Evolutionary conservation across 2,329 filamentous ascomycete genomes (phyloP).

Genomic region (Aspergillus pseudoviridinutans): DNA sequence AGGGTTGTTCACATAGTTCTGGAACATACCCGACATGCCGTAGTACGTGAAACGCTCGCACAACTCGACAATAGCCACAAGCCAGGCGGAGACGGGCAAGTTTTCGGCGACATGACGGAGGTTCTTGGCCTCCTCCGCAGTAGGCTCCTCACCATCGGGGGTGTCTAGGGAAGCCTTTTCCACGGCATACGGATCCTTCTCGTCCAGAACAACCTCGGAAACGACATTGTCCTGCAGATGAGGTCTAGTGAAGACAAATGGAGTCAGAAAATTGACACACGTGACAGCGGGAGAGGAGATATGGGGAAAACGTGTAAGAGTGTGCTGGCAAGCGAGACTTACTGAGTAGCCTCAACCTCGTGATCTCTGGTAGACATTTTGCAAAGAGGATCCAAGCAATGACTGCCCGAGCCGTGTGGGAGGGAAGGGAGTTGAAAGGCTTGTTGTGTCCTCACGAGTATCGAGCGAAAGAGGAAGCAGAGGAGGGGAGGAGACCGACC

Average conservation of each 20-base stretch:
- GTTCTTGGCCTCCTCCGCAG: constrained; percentile 47
- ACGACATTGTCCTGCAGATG: constrained; percentile 14
- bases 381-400: constrained; percentile 6
- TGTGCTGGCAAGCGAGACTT: constrained; percentile 8
- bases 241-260: constrained; percentile 7
- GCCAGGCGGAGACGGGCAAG: constrained; percentile 53
- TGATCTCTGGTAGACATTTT: constrained; percentile 25
- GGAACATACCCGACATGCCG: constrained; percentile 52
- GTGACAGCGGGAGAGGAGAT: not conserved
- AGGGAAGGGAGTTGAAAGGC: not conserved
- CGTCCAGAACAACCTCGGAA: constrained; percentile 17
- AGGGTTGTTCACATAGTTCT: constrained; percentile 51
- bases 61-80: constrained; percentile 55
- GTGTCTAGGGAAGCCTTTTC: constrained; percentile 32
- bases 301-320: constrained; percentile 3
- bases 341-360: constrained; percentile 27
- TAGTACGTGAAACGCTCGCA: constrained; percentile 59
- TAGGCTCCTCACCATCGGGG: constrained; percentile 52
- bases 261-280: not conserved
- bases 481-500: constrained; percentile 13
- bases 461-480: constrained; percentile 7
- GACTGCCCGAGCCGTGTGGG: constrained; percentile 1
- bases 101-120: constrained; percentile 54
- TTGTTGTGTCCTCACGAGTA: constrained; percentile 9
- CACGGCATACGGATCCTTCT: constrained; percentile 22